These are phyloP conservation scores for Candolleomyces efflorescens DNA, from an alignment of 768 basidiomycete species.

Conservation along the genomic window DNA sequence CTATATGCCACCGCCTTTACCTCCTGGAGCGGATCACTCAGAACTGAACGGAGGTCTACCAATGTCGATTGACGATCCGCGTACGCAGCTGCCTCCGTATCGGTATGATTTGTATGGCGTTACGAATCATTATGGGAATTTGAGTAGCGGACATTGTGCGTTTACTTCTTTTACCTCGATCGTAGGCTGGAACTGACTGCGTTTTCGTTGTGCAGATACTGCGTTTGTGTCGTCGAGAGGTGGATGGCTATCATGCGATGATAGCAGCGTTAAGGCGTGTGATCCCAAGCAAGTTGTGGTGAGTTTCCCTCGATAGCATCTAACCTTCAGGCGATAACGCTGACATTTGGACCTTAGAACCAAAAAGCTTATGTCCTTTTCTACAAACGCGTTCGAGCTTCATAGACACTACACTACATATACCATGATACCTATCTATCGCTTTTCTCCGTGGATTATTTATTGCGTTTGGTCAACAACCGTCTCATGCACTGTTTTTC, in stretches of 20 bases:
- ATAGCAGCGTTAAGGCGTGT: conserved; percentile 75
- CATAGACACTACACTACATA: background rate
- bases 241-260: conserved; percentile 92
- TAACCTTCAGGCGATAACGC: background rate
- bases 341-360: conserved; percentile 23
- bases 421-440: background rate
- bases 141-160: conserved; percentile 96
- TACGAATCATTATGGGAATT: conserved; percentile 92
- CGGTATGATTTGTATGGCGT: conserved; percentile 93
- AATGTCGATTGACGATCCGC: conserved; percentile 61
- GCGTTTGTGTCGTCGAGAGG: conserved; percentile 85
- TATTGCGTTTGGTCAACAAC: too few relatives aligned
- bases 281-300: conserved; percentile 84
- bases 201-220: conserved; percentile 57
- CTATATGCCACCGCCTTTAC: conserved; percentile 81
- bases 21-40: conserved; percentile 56
- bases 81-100: conserved; percentile 83
- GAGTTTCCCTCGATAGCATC: conserved; percentile 23
- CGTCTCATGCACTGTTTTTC: too few relatives aligned
- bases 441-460: too few relatives aligned
- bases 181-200: background rate
- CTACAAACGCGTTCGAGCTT: conserved; percentile 61
- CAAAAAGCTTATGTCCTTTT: conserved; percentile 78
- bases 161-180: conserved; percentile 9
- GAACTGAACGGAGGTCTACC: conserved; percentile 40